Evolutionary conservation across 495 filamentous ascomycete genomes (phyloP), one percentile per base, ranked within the genome.

Genomic region (Lasiosphaeriaceae sp.): DNA sequence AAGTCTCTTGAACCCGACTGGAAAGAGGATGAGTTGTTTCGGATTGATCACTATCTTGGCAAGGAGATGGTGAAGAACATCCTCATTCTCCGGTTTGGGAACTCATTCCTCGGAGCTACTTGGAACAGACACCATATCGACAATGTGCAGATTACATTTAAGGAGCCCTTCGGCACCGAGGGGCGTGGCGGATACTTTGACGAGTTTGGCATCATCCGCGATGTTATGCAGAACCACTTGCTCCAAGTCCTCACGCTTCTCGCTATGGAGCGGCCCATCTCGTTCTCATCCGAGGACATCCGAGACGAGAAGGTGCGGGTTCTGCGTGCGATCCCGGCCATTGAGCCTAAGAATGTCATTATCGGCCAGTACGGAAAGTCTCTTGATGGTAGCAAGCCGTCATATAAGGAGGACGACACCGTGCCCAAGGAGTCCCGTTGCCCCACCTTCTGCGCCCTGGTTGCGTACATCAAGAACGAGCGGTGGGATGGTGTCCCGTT

Each of bases 51-150:
- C 77, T 99, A 99, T 71, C 83, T 99, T 41, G 95, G 95, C 63
- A 99, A 99, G 84, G 95, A 99, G 80, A 99, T 99, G 95, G 95
- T 99, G 54, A 99, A 99, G 84, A 99, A 99, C 73, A 95, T 99
- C 66, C 84, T 99, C 52, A 96, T 99, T 63, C 85, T 99, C 58
- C 84, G 95, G 62, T 99, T 99, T 72, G 95, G 94, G 61, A 99
- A 99, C 75, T 92, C 96, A 66, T 97, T 99, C 82, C 95, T 99
- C 65, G 92, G 92, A 54, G 95, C 95, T 47, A 97, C 94, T 53
- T 99, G 95, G 95, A 97, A 97, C 79, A 86, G 94, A 55, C 92
- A 96, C 72, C 94, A 99, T 80, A 99, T 99, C 78, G 94, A 97
- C 76, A 99, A 97, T 61, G 91, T 99, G 48, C 88, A 91, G 74